phyloP scores from a whole-genome alignment of 2,329 filamentous ascomycete genomes.

The Fusarium metavorans region DNA sequence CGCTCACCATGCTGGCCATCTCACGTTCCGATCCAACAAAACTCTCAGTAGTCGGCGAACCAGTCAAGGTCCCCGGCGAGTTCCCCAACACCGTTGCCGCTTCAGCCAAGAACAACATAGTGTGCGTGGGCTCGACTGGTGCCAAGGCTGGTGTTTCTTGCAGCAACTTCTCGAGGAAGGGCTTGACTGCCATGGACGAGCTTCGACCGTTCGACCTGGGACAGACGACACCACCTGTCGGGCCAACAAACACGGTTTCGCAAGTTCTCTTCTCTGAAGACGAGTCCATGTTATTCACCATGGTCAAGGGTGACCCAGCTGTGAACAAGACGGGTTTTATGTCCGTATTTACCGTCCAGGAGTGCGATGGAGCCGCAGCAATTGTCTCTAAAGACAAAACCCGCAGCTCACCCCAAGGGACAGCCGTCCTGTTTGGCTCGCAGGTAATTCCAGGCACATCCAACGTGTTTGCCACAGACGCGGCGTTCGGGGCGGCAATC shows the following conservation, averaged over 20 bases:
- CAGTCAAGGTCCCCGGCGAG: slow-evolving; percentile 59
- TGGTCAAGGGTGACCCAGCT: slow-evolving; percentile 70
- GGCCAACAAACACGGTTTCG: slow-evolving; percentile 69
- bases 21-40: slow-evolving; percentile 55
- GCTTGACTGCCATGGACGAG: slow-evolving; percentile 58
- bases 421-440: slow-evolving; percentile 68
- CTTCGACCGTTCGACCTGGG: slow-evolving; percentile 61
- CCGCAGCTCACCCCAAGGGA: slow-evolving; percentile 63
- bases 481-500: slow-evolving; percentile 67
- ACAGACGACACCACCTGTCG: slow-evolving; percentile 69
- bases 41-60: slow-evolving; percentile 57
- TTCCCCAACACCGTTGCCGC: slow-evolving; percentile 66
- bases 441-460: slow-evolving; percentile 56
- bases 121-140: slow-evolving; percentile 62
- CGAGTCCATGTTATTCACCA: slow-evolving; percentile 63
- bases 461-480: slow-evolving; percentile 67
- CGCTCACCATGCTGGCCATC: slow-evolving; percentile 63
- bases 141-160: slow-evolving; percentile 60
- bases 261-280: slow-evolving; percentile 71
- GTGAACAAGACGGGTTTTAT: slow-evolving; percentile 69
- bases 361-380: background rate
- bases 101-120: slow-evolving; percentile 55
- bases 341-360: slow-evolving; percentile 60
- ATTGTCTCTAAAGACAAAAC: slow-evolving; percentile 43
- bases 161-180: slow-evolving; percentile 51